Evolutionary conservation across 106 monocot genomes (phyloP).

Genomic region (Acorus calamus): DNA sequence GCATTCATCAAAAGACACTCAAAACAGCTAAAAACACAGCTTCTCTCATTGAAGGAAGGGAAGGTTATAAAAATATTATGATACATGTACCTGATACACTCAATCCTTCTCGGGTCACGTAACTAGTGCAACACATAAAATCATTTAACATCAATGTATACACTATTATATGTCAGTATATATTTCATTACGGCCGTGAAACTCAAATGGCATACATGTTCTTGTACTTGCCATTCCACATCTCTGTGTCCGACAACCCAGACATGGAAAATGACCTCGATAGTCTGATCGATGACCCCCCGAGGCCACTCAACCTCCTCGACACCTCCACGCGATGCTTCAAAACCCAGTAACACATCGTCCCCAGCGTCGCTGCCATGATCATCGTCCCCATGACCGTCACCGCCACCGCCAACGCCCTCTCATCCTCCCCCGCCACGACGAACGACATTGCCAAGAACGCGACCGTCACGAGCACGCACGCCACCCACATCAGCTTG

Average conservation of each 20-base stretch:
- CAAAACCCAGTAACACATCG: constrained; percentile 74
- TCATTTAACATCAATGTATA: no score
- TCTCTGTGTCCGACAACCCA: constrained; percentile 27
- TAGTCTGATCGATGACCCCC: constrained; percentile 37
- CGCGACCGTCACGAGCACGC: constrained; percentile 17
- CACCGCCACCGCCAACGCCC: constrained; percentile 58
- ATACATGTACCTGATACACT: no score
- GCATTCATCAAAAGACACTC: no score
- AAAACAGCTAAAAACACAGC: no score
- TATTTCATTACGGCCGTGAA: no score
- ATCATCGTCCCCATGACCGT: constrained; percentile 62
- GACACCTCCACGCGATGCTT: constrained; percentile 51
- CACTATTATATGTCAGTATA: no score
- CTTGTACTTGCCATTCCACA: constrained; percentile 58
- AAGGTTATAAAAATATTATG: no score
- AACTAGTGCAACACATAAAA: no score
- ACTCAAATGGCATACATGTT: constrained; percentile 76
- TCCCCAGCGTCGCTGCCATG: constrained; percentile 56
- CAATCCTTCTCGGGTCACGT: no score
- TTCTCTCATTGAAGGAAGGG: no score
- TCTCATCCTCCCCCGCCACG: constrained; percentile 41
- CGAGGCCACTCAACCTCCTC: constrained; percentile 51
- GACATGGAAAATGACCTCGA: constrained; percentile 38
- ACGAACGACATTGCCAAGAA: constrained; percentile 65
- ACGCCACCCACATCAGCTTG: constrained; percentile 26